These are phyloP conservation scores for Melastoma malabathricum DNA, from an alignment of 345 rosid genomes.

Conservation along the genomic window DNA sequence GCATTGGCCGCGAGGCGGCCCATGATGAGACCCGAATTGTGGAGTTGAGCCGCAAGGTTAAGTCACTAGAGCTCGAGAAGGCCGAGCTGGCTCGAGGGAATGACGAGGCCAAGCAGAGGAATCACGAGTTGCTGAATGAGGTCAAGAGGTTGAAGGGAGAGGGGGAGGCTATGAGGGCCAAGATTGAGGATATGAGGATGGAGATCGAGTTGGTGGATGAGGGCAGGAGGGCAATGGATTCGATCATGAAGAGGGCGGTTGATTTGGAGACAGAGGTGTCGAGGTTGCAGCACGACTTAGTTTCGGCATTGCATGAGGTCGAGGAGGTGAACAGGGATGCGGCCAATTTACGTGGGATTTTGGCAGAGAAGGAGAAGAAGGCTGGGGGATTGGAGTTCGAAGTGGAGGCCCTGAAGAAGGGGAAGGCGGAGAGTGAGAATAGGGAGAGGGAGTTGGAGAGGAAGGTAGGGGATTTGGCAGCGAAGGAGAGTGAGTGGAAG, in stretches of 20 bases:
- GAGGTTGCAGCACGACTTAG: slow-evolving; percentile 54
- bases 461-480: slow-evolving; percentile 43
- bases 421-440: slow-evolving; percentile 40
- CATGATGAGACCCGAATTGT: slow-evolving; percentile 18
- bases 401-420: slow-evolving; percentile 40
- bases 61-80: slow-evolving; percentile 39
- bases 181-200: slow-evolving; percentile 24
- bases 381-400: slow-evolving; percentile 32
- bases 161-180: slow-evolving; percentile 26
- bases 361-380: slow-evolving; percentile 29
- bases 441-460: slow-evolving; percentile 61
- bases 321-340: slow-evolving; percentile 36
- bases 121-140: slow-evolving; percentile 19
- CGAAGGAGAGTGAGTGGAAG: slow-evolving; percentile 49
- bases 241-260: slow-evolving; percentile 35
- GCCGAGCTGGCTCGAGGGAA: slow-evolving; percentile 25
- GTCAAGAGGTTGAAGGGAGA: slow-evolving; percentile 25
- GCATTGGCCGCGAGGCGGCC: slow-evolving; percentile 14
- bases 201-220: slow-evolving; percentile 43
- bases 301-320: slow-evolving; percentile 27
- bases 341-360: slow-evolving; percentile 22
- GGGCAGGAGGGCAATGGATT: slow-evolving; percentile 31
- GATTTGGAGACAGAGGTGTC: slow-evolving; percentile 52
- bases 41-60: slow-evolving; percentile 22
- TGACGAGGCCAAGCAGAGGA: slow-evolving; percentile 20